Conservation (phyloP, 1,284 basidiomycete species). For the Cryptococcus sp. region DNA sequence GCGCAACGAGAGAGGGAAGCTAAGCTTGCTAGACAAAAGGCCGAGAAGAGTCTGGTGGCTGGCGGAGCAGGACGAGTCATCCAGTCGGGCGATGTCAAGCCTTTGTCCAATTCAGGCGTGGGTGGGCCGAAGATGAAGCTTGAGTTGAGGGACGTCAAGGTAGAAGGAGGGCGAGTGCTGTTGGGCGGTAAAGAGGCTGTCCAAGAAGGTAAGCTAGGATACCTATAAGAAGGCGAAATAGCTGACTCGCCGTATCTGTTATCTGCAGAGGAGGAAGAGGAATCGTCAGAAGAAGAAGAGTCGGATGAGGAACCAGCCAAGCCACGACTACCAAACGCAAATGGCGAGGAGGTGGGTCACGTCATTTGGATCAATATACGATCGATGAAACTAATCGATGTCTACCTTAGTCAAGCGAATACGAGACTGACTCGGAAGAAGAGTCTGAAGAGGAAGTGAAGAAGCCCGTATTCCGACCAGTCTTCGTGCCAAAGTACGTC, state of each 20-base stretch:
- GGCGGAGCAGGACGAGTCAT: constrained; percentile 52
- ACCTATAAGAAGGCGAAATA: background rate
- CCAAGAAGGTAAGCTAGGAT: constrained; percentile 5
- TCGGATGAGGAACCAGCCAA: constrained; percentile 38
- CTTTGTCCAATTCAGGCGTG: constrained; percentile 3
- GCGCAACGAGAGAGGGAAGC: constrained; percentile 19
- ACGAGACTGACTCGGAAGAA: constrained; percentile 52
- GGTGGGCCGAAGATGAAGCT: constrained; percentile 33
- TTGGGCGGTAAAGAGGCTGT: constrained; percentile 30
- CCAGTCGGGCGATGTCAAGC: constrained; percentile 15
- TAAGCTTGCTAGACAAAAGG: constrained; percentile 3
- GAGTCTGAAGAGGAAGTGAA: constrained; percentile 38
- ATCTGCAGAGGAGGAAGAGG: constrained; percentile 18
- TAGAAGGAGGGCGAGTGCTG: constrained; percentile 32
- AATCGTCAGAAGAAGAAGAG: constrained; percentile 40
- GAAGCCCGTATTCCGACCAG: constrained; percentile 51
- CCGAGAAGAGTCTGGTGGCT: constrained; percentile 40
- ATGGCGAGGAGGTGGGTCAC: constrained; percentile 22
- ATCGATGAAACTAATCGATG: background rate
- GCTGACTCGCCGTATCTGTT: background rate
- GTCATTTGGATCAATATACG: background rate
- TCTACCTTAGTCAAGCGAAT: constrained; percentile 49
- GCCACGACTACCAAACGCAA: constrained; percentile 24
- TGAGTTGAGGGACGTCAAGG: constrained; percentile 43
- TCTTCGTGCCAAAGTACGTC: constrained; percentile 50